Percentiles rank a stretch among this genome's conserved stretches.
These are phyloP conservation scores for Whalleya microplaca DNA, from an alignment of 2,329 filamentous ascomycete species.

Conservation along the genomic window DNA sequence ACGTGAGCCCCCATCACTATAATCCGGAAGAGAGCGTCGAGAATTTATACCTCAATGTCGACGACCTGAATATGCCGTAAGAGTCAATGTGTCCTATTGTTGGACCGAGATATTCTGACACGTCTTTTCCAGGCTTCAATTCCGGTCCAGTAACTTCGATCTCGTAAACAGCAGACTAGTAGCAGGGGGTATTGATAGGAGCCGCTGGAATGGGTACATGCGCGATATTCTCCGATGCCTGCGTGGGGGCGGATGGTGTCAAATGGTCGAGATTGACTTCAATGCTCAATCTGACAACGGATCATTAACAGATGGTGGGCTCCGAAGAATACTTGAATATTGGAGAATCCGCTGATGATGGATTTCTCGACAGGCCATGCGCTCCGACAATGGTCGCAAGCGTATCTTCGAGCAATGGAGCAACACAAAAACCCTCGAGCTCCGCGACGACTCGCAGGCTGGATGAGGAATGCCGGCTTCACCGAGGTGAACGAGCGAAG, in stretches of 20 bases:
- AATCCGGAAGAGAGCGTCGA: constrained; percentile 62
- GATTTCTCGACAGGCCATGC: constrained; percentile 55
- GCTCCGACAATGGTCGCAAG: constrained; percentile 68
- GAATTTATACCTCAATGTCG: constrained; percentile 73
- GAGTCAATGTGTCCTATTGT: constrained; percentile 21
- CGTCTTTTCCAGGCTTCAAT: constrained; percentile 42
- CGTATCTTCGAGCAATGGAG: constrained; percentile 62
- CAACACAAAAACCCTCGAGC: constrained; percentile 70
- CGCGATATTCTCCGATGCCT: constrained; percentile 74
- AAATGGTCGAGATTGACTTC: constrained; percentile 86
- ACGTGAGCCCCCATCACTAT: constrained; percentile 67
- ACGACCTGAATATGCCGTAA: constrained; percentile 70
- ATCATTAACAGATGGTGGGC: constrained; percentile 65
- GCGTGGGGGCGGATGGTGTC: constrained; percentile 79
- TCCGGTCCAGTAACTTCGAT: constrained; percentile 74
- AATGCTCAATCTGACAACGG: constrained; percentile 87
- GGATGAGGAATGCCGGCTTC: constrained; percentile 67
- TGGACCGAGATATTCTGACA: constrained; percentile 16
- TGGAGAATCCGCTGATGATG: constrained; percentile 13
- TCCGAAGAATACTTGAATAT: neutral
- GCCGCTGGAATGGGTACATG: constrained; percentile 77
- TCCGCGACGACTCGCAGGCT: constrained; percentile 60
- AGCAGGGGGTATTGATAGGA: constrained; percentile 70
- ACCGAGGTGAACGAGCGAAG: constrained; percentile 63
- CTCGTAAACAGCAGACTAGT: constrained; percentile 79